phyloP scores from a whole-genome alignment of 1,284 basidiomycete species.

The Porodaedalea pini region DNA sequence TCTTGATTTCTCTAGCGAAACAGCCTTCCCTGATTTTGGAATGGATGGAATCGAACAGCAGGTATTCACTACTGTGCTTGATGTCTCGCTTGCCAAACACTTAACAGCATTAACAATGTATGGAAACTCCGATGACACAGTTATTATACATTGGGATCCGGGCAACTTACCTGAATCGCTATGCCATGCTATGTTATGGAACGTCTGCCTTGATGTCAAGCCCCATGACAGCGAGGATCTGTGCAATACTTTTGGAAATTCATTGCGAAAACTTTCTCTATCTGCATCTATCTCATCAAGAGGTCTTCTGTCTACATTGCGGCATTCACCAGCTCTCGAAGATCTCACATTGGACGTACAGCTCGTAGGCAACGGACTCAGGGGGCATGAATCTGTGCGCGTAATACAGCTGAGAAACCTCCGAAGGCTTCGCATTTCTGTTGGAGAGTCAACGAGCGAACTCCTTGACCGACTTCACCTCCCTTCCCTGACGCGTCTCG shows the following conservation, averaged over 20 bases:
- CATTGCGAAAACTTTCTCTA: neutral
- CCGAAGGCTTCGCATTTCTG: neutral
- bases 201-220: neutral
- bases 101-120: neutral
- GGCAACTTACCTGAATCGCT: neutral
- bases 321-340: neutral
- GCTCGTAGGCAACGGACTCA: neutral
- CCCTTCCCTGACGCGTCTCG: neutral
- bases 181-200: neutral
- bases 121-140: neutral
- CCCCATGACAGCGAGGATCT: neutral
- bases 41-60: neutral
- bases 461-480: neutral
- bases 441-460: neutral
- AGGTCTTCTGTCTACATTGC: neutral
- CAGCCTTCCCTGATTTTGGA: neutral
- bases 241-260: neutral
- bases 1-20: constrained; percentile 5
- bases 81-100: neutral
- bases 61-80: neutral
- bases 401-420: neutral
- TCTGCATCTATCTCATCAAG: neutral
- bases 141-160: neutral
- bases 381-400: neutral
- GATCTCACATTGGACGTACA: constrained; percentile 1